These are phyloP conservation scores for Biancaea sappan DNA, from an alignment of 306 rosid genomes.

Conservation along the genomic window DNA sequence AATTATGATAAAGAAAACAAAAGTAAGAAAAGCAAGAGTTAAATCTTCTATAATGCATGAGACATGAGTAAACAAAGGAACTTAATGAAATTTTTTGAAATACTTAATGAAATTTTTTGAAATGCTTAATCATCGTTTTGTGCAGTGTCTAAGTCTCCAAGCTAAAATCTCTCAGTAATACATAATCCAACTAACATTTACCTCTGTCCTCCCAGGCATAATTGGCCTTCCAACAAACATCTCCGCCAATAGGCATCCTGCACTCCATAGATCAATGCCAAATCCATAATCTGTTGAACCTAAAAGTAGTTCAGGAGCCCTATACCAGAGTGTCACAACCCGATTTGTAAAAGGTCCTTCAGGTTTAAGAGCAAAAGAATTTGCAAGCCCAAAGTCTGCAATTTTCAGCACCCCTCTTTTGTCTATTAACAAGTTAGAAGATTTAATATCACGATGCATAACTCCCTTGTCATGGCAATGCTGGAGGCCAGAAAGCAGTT, in stretches of 20 bases:
- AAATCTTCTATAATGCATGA: too few relatives aligned
- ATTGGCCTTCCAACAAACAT: conserved; percentile 68
- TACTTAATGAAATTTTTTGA: too few relatives aligned
- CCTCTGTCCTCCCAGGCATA: conserved; percentile 79
- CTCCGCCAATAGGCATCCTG: conserved; percentile 67
- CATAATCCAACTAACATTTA: conserved; percentile 23
- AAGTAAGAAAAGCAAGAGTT: too few relatives aligned
- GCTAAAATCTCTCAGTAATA: not conserved
- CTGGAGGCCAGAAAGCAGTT: conserved; percentile 65
- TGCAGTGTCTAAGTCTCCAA: not conserved
- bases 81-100: too few relatives aligned
- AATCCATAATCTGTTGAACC: conserved; percentile 73
- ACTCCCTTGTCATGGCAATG: conserved; percentile 67
- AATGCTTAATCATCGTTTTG: too few relatives aligned
- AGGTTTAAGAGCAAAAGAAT: conserved; percentile 40
- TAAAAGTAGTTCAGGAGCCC: conserved; percentile 80
- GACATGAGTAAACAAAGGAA: too few relatives aligned
- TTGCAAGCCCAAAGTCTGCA: conserved; percentile 81
- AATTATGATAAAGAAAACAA: too few relatives aligned
- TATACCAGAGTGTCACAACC: conserved; percentile 80
- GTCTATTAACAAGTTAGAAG: conserved; percentile 72
- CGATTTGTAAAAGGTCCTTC: conserved; percentile 56
- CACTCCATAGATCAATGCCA: conserved; percentile 85
- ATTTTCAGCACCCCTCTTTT: conserved; percentile 62
- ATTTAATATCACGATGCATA: conserved; percentile 66